Evolutionary conservation across 148 eudicot species (phyloP).

Genomic region (Rhododendron kiyosumense): DNA sequence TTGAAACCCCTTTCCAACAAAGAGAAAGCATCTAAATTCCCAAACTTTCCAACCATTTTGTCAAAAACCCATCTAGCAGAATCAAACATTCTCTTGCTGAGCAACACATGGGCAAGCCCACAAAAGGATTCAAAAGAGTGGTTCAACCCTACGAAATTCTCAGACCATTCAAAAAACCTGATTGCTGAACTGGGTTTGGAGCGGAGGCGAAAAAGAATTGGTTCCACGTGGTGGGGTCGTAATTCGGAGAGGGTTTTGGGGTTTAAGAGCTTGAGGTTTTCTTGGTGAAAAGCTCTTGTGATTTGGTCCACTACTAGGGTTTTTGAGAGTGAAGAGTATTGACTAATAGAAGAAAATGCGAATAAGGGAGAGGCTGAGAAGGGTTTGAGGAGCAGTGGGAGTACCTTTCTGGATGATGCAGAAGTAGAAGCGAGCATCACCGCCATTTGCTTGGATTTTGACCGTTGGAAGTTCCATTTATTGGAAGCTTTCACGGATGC

Average conservation of each 20-base stretch:
- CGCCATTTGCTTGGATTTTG: neutral
- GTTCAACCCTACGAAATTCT: constrained; percentile 31
- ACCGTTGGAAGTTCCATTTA: constrained; percentile 1
- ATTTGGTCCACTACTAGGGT: constrained; percentile 23
- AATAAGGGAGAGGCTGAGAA: constrained; percentile 12
- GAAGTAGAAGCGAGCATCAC: neutral
- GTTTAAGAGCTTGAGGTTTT: constrained; percentile 23
- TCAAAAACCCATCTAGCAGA: constrained; percentile 46
- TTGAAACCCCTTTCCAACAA: constrained; percentile 30
- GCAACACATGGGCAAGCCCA: constrained; percentile 29
- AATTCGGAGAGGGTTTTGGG: constrained; percentile 13
- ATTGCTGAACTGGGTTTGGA: constrained; percentile 50
- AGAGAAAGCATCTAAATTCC: constrained; percentile 29
- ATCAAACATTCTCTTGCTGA: constrained; percentile 39
- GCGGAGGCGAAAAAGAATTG: constrained; percentile 38
- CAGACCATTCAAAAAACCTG: constrained; percentile 48
- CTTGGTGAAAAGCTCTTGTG: constrained; percentile 31
- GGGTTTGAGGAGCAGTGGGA: constrained; percentile 27
- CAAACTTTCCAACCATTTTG: constrained; percentile 32
- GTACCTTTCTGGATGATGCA: constrained; percentile 23
- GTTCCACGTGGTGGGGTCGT: constrained; percentile 30
- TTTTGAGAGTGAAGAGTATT: constrained; percentile 15
- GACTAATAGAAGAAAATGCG: constrained; percentile 11
- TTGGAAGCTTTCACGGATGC: neutral
- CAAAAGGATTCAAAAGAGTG: constrained; percentile 26